These are phyloP conservation scores for Hirschfeldia incana DNA, from an alignment of 345 rosid species.

Conservation along the genomic window DNA sequence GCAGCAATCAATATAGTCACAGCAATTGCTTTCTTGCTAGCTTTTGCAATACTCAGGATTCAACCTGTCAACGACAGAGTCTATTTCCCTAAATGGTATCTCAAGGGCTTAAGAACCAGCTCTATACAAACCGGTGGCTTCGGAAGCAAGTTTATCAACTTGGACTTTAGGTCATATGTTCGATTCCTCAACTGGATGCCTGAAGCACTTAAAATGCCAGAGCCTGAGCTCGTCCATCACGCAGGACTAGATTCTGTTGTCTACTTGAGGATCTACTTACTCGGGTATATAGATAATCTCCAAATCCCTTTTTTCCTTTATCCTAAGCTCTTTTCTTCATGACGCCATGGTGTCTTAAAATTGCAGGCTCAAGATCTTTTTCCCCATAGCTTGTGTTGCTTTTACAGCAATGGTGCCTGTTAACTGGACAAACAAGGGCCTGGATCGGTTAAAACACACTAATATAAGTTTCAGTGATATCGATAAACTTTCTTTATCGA, in stretches of 20 bases:
- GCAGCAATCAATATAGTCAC: slow-evolving; percentile 80
- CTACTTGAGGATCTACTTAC: not conserved
- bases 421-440: slow-evolving; percentile 72
- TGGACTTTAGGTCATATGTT: not conserved
- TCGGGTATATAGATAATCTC: slow-evolving; percentile 1
- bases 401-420: slow-evolving; percentile 75
- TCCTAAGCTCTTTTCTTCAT: not conserved
- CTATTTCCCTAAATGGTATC: not conserved
- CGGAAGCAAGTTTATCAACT: not conserved
- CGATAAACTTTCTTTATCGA: slow-evolving; percentile 86
- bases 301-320: not conserved
- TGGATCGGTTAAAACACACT: slow-evolving; percentile 43
- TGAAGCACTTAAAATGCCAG: slow-evolving; percentile 2
- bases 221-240: not conserved
- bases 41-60: not conserved
- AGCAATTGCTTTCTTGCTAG: slow-evolving; percentile 47
- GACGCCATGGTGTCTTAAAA: not conserved
- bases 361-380: slow-evolving; percentile 81
- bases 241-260: not conserved
- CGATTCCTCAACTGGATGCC: not conserved
- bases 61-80: not conserved
- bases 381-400: slow-evolving; percentile 69
- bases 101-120: not conserved
- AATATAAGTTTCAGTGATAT: slow-evolving; percentile 55
- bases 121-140: not conserved